phyloP scores from a whole-genome alignment of 768 basidiomycete genomes.

The Leccinum broughii region DNA sequence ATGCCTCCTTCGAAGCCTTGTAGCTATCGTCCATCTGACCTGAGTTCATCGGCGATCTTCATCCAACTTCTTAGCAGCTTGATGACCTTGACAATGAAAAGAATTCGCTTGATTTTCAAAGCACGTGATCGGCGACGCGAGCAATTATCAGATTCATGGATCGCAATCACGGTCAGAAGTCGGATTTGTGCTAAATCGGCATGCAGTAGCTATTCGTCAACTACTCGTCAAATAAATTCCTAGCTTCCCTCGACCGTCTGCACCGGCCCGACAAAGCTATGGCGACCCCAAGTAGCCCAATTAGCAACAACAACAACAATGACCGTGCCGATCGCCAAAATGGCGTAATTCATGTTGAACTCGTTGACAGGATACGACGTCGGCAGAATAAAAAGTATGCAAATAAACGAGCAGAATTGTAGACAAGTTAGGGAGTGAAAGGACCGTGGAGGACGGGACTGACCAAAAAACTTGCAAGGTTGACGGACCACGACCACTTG shows the following conservation, averaged over 20 bases:
- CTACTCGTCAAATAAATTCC: background rate
- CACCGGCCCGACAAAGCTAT: slow-evolving; percentile 46
- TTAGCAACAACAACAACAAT: slow-evolving; percentile 44
- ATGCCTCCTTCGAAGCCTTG: slow-evolving; percentile 79
- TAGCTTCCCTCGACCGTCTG: slow-evolving; percentile 30
- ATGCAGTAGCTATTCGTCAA: background rate
- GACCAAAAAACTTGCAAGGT: slow-evolving; percentile 48
- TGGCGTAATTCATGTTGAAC: slow-evolving; percentile 58
- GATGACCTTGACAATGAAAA: background rate
- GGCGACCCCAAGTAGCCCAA: slow-evolving; percentile 50
- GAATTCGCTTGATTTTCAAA: too few relatives aligned
- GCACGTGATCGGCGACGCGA: slow-evolving; percentile 10
- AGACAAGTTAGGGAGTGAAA: background rate
- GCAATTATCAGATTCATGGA: too few relatives aligned
- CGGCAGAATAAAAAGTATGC: slow-evolving; percentile 55
- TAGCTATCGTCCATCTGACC: slow-evolving; percentile 42
- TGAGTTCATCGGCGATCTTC: background rate
- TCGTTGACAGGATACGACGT: slow-evolving; percentile 51
- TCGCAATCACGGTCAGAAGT: too few relatives aligned
- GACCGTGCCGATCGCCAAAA: slow-evolving; percentile 52
- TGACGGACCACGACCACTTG: slow-evolving; percentile 52
- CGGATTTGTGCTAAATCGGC: background rate
- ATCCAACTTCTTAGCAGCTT: background rate
- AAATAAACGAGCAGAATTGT: slow-evolving; percentile 55
- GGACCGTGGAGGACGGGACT: slow-evolving; percentile 12